Evolutionary conservation across 768 basidiomycete species (phyloP).

Genomic region (Strobilomyces dryophilus): DNA sequence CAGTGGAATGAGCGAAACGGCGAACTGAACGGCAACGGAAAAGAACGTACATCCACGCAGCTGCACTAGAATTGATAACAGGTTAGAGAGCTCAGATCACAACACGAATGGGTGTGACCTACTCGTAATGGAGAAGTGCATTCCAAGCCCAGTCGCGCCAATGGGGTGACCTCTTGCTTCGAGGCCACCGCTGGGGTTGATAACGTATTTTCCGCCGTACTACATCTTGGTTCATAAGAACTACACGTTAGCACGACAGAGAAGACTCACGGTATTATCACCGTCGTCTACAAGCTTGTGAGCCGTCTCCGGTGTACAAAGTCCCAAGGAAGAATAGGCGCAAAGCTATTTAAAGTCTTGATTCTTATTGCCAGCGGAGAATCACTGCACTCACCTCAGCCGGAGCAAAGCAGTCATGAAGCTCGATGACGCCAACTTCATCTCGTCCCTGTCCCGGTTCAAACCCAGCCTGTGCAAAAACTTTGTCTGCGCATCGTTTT

Average conservation of each 20-base stretch:
- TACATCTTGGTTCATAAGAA: slow-evolving; percentile 18
- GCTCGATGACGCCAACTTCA: slow-evolving; percentile 78
- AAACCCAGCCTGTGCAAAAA: slow-evolving; percentile 70
- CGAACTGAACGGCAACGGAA: background rate
- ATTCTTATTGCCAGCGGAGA: background rate
- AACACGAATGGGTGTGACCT: slow-evolving; percentile 18
- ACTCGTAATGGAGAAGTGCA: slow-evolving; percentile 87
- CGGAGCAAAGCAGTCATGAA: slow-evolving; percentile 83
- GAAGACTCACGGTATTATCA: slow-evolving; percentile 66
- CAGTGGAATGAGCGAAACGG: background rate
- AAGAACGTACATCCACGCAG: slow-evolving; percentile 53
- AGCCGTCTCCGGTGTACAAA: slow-evolving; percentile 63
- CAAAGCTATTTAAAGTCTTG: slow-evolving; percentile 47
- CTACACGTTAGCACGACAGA: background rate
- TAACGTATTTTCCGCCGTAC: slow-evolving; percentile 82
- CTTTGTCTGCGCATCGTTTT: slow-evolving; percentile 60
- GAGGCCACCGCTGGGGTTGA: slow-evolving; percentile 82
- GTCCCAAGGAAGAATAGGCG: slow-evolving; percentile 75
- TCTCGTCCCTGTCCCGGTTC: slow-evolving; percentile 57
- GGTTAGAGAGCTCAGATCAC: background rate
- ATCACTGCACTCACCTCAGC: slow-evolving; percentile 53
- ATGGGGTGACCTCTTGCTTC: slow-evolving; percentile 89
- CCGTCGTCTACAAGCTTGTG: slow-evolving; percentile 68
- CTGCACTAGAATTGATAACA: slow-evolving; percentile 50
- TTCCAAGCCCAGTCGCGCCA: slow-evolving; percentile 80